Base-by-base conservation (phyloP, 345 rosid species). In the Clausena lansium region DNA sequence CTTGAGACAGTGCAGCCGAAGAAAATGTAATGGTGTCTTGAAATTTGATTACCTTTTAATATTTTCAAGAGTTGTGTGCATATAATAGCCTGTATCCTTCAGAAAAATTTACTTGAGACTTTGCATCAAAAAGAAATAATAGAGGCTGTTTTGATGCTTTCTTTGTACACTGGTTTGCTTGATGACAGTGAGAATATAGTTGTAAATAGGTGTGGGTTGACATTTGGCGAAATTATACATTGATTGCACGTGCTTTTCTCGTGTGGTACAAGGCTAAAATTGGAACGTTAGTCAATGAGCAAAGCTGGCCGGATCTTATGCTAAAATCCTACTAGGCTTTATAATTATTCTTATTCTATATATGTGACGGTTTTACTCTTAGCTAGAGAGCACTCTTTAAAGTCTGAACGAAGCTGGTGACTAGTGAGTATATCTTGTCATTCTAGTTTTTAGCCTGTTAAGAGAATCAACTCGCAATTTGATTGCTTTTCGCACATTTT, bases 1-100 rank as follows among this genome's bases (percentile, higher is more conserved):
- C 68, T 95, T 30, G 86, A 84, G 78, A 85, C 92, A n/a, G 75
- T 91, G 79, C 91, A 86, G 79, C 91, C 84, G 75, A 89, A 84
- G 86, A 89, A 88, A 77, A 82, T 77, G 55, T 88, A 38, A 78
- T 50, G 63, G 54, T 64, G 67, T 62, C 36, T 0, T 32, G 30
- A 63, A 6, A 1, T 52, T 52, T 52, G 7, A 52, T 73, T 27
- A 4, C 19, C 7, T 32, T 73, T 28, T 6, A 30, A 71, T 32
- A 14, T 41, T 52, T n/a, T 15, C 1, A 81, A 30, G 25, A 7
- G 77, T 45, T 58, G 74, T 67, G 9, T 2, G 65, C 47, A 4
- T 66, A 59, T 24, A 35, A 4, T 38, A 17, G 77, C 24, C 68
- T 36, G 24, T n/a, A 25, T 22, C 27, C 57, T 38, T 24, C 19